Evolutionary conservation across 2,329 filamentous ascomycete species (phyloP), one percentile per base, ranked within the genome.

Genomic region (Fusarium foetens): DNA sequence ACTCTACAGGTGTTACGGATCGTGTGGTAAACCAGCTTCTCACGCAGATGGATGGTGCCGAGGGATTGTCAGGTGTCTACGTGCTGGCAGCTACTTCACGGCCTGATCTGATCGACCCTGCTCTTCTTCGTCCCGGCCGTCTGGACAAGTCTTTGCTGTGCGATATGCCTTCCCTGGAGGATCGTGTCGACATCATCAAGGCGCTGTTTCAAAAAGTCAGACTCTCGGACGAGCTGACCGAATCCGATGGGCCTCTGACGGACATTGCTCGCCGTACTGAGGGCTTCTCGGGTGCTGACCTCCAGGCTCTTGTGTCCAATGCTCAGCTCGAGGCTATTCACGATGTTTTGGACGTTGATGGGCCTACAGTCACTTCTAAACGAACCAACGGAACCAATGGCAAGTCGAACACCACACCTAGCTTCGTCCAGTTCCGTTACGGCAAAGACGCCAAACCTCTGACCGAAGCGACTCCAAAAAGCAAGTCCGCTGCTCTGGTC

Each of bases 1-100:
- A 99, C 80, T 96, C 93, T 4, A 99, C 96, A 0, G 96, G 97
- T 72, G 97, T 99, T n/a, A 99, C 96, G 1, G 97, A 99, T 81
- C 91, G 97, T 41, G 97, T 99, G 1, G 96, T 99, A 75, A 99
- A 99, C 80, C 97, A 99, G 85, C 90, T 99, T 63, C 88, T 99
- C 16, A 99, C 97, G 1, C 95, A 98, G 81, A 99, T 99, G 96
- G 96, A 99, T 78, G 96, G 96, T 78, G 96, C 96, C 1, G 97
- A 99, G 81, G 97, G 96, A 1, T 84, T 99, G 8, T 94, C 92
- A 1, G 96, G 96, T 4, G 97, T 99, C 0, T 99, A 99, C 76
- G 96, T 99, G 10, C 88, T 99, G 6, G 97, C 97, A 27, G 97
- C 96, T 3, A 99, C 96, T 1, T 95, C 92, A 3, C 87, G 97